phyloP scores from a whole-genome alignment of 2,329 filamentous ascomycete species.

The Myotisia sp. region DNA sequence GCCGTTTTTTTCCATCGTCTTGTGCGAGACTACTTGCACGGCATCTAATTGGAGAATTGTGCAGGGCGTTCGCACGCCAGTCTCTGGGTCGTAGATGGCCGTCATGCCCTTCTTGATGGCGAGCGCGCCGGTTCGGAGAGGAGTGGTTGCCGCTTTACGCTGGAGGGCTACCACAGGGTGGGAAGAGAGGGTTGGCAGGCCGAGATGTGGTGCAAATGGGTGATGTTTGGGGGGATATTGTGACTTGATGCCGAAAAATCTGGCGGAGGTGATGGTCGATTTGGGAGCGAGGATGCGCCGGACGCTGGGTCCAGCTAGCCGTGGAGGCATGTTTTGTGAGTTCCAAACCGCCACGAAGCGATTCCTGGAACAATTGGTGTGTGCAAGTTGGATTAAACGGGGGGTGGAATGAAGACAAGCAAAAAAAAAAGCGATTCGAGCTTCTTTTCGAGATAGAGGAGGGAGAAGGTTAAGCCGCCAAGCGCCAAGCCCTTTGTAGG shows the following conservation, averaged over 20 bases:
- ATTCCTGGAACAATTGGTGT: neutral
- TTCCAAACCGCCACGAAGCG: neutral
- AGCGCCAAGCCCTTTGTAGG: no score
- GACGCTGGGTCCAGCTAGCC: conserved; percentile 20
- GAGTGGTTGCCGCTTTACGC: conserved; percentile 44
- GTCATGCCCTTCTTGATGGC: conserved; percentile 95
- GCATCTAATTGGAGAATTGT: conserved; percentile 89
- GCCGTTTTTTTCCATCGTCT: conserved; percentile 65
- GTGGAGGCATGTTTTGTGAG: conserved; percentile 22
- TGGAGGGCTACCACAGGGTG: conserved; percentile 45
- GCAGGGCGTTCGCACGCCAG: conserved; percentile 64
- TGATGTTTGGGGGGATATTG: conserved; percentile 38
- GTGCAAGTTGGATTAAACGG: no score
- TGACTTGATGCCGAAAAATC: conserved; percentile 42
- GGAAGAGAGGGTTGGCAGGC: conserved; percentile 39
- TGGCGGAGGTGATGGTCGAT: conserved; percentile 12
- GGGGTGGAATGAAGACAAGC: no score
- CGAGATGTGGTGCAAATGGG: conserved; percentile 40
- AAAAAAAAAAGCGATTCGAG: no score
- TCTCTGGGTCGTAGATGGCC: conserved; percentile 63
- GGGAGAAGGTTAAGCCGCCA: no score
- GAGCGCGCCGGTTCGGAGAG: conserved; percentile 63
- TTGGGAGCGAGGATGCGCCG: conserved; percentile 17
- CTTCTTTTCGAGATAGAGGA: no score
- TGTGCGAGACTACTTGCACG: conserved; percentile 77